phyloP scores from a whole-genome alignment of 2,329 filamentous ascomycete genomes.

The Cladosporium sp. region DNA sequence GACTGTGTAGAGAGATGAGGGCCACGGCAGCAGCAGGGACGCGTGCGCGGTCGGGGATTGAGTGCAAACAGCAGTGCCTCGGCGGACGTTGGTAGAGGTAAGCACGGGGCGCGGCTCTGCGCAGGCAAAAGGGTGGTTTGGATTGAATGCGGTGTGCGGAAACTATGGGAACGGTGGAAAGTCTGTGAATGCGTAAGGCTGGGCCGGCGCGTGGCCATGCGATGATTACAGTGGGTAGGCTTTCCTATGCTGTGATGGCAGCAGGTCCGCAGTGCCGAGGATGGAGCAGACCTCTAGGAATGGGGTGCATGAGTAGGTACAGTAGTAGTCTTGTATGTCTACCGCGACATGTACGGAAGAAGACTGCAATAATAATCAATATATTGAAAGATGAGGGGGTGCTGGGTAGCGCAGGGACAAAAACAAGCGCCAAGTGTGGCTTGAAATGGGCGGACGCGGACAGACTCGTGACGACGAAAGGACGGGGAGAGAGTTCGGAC shows the following conservation, averaged over 20 bases:
- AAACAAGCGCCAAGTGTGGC: background rate
- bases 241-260: no score
- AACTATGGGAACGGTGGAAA: background rate
- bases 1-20: background rate
- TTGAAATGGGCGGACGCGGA: background rate
- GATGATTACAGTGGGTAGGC: no score
- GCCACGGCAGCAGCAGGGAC: background rate
- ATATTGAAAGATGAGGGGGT: no score
- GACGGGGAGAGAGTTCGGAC: background rate
- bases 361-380: no score
- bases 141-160: background rate
- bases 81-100: background rate
- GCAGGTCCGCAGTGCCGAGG: no score
- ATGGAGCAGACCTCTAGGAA: no score
- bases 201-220: background rate
- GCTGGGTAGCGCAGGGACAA: no score
- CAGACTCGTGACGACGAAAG: background rate
- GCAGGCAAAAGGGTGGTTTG: background rate
- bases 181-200: background rate
- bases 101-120: background rate
- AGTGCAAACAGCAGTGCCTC: background rate
- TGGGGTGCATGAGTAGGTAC: no score
- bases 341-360: no score
- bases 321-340: no score
- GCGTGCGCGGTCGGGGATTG: constrained; percentile 5